Conservation (phyloP, 129 eudicot genomes). For the Escallonia herrerae region DNA sequence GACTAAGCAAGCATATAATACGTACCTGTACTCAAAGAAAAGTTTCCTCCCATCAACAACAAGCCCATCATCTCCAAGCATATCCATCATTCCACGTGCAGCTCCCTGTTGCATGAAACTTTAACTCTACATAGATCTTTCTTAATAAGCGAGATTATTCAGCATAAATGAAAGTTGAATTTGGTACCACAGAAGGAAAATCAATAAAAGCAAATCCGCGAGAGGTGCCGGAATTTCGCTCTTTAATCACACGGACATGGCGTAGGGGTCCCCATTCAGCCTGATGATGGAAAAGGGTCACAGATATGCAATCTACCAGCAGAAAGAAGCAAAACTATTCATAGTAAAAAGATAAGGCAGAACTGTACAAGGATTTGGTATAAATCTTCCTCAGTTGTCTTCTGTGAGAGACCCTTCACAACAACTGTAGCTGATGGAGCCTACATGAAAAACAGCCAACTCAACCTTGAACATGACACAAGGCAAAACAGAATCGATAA, state of each 20-base stretch:
- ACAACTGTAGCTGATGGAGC: conserved; percentile 95
- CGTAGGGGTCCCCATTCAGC: conserved; percentile 99
- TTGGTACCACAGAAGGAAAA: conserved; percentile 75
- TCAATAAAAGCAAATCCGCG: conserved; percentile 98
- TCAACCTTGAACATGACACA: conserved; percentile 4
- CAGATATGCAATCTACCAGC: neutral
- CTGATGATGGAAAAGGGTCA: conserved; percentile 23
- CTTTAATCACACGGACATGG: conserved; percentile 95
- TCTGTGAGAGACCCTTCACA: conserved; percentile 91
- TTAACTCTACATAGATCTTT: neutral
- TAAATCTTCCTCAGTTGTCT: conserved; percentile 93
- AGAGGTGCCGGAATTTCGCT: conserved; percentile 82
- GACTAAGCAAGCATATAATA: neutral
- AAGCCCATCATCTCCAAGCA: conserved; percentile 80
- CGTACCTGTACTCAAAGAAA: conserved; percentile 88
- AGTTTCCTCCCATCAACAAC: conserved; percentile 85
- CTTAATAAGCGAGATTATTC: neutral
- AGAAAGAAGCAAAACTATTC: neutral
- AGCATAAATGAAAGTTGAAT: neutral
- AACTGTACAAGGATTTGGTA: conserved; percentile 79
- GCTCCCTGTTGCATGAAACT: conserved; percentile 53
- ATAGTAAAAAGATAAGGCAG: conserved; percentile 8
- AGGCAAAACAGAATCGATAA: neutral
- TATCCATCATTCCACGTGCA: conserved; percentile 92
- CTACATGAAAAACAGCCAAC: conserved; percentile 30